Percentiles rank a stretch among this genome's conserved stretches.
Conservation (phyloP, 148 eudicot genomes). For the Fagopyrum tataricum region DNA sequence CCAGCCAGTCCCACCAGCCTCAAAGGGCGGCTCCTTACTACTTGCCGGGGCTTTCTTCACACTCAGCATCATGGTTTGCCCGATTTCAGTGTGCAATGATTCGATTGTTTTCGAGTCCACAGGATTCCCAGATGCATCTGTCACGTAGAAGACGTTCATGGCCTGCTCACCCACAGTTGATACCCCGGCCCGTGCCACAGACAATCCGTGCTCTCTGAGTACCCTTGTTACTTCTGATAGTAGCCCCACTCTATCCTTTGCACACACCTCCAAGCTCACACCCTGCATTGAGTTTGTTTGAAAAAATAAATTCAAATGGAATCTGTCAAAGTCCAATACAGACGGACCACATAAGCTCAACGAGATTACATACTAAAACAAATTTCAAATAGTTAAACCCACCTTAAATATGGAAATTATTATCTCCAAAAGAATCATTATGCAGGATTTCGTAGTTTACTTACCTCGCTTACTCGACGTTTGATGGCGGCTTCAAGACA, state of each 20-base stretch:
- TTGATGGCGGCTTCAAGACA: conserved; percentile 84
- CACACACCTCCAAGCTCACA: conserved; percentile 52
- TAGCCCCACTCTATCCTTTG: conserved; percentile 58
- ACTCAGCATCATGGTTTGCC: conserved; percentile 59
- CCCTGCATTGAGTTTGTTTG: conserved; percentile 28
- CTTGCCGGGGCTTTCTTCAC: conserved; percentile 52
- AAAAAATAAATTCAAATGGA: too few relatives aligned
- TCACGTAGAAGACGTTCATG: conserved; percentile 55
- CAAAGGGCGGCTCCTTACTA: conserved; percentile 24
- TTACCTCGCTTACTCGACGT: conserved; percentile 70
- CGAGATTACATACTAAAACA: too few relatives aligned
- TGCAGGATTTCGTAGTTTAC: too few relatives aligned
- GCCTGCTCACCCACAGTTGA: conserved; percentile 63
- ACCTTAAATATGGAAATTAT: too few relatives aligned
- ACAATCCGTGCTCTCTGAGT: conserved; percentile 57
- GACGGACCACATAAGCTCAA: too few relatives aligned
- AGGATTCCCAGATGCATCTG: conserved; percentile 64
- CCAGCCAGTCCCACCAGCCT: conserved; percentile 36
- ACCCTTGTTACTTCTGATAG: conserved; percentile 58
- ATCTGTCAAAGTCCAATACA: too few relatives aligned
- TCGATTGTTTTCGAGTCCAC: conserved; percentile 59
- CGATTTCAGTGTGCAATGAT: conserved; percentile 51
- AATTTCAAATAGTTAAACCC: too few relatives aligned
- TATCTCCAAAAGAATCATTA: too few relatives aligned
- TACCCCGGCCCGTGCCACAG: conserved; percentile 63